phyloP scores from a whole-genome alignment of 768 basidiomycete genomes.

The Botryobasidium botryosum region DNA sequence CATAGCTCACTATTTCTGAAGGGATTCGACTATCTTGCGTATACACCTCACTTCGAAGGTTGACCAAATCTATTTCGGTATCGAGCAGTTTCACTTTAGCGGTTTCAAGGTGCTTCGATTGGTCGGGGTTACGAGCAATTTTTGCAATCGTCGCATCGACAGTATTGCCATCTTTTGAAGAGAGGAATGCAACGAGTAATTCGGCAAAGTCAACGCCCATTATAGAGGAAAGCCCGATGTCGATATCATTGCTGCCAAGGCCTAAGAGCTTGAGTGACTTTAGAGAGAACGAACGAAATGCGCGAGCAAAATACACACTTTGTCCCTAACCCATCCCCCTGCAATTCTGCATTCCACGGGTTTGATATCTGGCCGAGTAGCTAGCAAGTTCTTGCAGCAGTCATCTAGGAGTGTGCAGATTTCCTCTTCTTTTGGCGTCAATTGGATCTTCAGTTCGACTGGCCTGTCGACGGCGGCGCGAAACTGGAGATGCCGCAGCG shows the following conservation, averaged over 20 bases:
- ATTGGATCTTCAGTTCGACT: too few species aligned
- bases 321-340: conserved; percentile 98
- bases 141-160: conserved; percentile 53
- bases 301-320: conserved; percentile 37
- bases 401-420: conserved; percentile 70
- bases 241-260: conserved; percentile 74
- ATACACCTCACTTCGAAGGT: conserved; percentile 85
- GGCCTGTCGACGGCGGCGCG: too few species aligned
- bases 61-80: conserved; percentile 83
- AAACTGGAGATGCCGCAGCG: too few species aligned
- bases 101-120: conserved; percentile 96
- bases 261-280: conserved; percentile 46
- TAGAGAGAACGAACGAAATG: not conserved
- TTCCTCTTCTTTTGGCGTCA: conserved; percentile 49
- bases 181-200: conserved; percentile 48
- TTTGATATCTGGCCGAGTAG: conserved; percentile 35
- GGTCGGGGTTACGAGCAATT: conserved; percentile 87
- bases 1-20: conserved; percentile 49
- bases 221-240: conserved; percentile 75
- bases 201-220: conserved; percentile 85
- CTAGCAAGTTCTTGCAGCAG: conserved; percentile 41
- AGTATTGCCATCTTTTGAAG: conserved; percentile 32
- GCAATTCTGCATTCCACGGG: conserved; percentile 63
- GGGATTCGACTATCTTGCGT: conserved; percentile 79
- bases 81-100: conserved; percentile 69